These are phyloP conservation scores for Plectosphaerella sp. DNA, from an alignment of 2,329 filamentous ascomycete species.

Conservation along the genomic window DNA sequence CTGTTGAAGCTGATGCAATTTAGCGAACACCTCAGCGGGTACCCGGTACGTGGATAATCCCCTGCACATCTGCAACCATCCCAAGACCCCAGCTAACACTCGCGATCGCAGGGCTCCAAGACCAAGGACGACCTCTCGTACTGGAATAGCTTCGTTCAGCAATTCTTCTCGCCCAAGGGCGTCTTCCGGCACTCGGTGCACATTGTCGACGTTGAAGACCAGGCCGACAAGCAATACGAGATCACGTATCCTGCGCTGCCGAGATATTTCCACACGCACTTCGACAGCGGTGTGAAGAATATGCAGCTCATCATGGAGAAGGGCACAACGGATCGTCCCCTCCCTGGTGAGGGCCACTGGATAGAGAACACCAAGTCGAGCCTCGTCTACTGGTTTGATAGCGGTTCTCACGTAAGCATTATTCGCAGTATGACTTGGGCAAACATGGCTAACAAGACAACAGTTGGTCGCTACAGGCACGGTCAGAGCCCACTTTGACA, in stretches of 20 bases:
- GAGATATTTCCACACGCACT: constrained; percentile 86
- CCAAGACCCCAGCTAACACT: constrained; percentile 1
- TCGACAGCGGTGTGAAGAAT: constrained; percentile 77
- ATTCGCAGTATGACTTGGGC: background rate
- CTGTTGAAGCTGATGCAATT: constrained; percentile 59
- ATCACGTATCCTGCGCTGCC: constrained; percentile 77
- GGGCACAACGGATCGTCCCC: constrained; percentile 46
- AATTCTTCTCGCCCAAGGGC: constrained; percentile 75
- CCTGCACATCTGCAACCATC: background rate
- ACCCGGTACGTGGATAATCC: constrained; percentile 36
- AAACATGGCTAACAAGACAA: background rate
- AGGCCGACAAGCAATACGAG: constrained; percentile 75
- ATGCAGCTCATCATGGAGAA: constrained; percentile 84
- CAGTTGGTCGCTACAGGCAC: constrained; percentile 75
- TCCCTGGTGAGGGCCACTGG: constrained; percentile 62
- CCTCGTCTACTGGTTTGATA: constrained; percentile 85
- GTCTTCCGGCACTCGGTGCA: constrained; percentile 71
- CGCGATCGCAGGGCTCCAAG: constrained; percentile 42
- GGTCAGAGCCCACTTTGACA: constrained; percentile 75
- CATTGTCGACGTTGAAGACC: constrained; percentile 49
- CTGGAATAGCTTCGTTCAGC: constrained; percentile 75
- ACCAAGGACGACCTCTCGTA: constrained; percentile 65
- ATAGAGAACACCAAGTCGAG: constrained; percentile 74
- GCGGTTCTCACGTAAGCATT: constrained; percentile 69
- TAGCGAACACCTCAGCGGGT: constrained; percentile 57